Evolutionary conservation across 1,284 basidiomycete species (phyloP).

Genomic region (Afroboletus lepidellus): DNA sequence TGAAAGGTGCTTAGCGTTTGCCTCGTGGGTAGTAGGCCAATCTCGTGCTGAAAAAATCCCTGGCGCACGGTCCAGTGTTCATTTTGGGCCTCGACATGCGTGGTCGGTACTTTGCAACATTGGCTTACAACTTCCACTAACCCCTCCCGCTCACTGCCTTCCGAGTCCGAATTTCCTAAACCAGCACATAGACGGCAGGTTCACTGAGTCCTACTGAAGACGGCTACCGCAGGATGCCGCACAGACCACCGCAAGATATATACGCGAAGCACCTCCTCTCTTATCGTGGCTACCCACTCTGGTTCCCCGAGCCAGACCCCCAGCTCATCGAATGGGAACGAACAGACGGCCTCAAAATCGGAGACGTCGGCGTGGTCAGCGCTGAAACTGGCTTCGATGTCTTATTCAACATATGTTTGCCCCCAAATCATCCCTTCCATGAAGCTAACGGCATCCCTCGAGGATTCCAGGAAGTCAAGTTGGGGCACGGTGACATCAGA

Average conservation of each 20-base stretch:
- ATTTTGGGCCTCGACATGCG: too few relatives aligned
- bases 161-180: too few relatives aligned
- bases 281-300: not conserved
- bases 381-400: not conserved
- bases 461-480: not conserved
- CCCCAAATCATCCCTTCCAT: not conserved
- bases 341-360: not conserved
- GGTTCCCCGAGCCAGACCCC: not conserved
- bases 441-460: not conserved
- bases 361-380: not conserved
- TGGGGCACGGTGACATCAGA: not conserved
- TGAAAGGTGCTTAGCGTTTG: too few relatives aligned
- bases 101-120: too few relatives aligned
- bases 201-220: too few relatives aligned
- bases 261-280: not conserved
- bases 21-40: too few relatives aligned
- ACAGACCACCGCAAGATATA: not conserved
- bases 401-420: not conserved
- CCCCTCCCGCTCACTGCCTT: too few relatives aligned
- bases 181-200: too few relatives aligned
- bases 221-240: not conserved
- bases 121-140: too few relatives aligned
- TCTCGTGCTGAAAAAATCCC: too few relatives aligned
- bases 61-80: too few relatives aligned
- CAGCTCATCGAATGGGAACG: not conserved